These are phyloP conservation scores for Amaranthus hypochondriacus DNA, from an alignment of 148 eudicot genomes.

Conservation along the genomic window DNA sequence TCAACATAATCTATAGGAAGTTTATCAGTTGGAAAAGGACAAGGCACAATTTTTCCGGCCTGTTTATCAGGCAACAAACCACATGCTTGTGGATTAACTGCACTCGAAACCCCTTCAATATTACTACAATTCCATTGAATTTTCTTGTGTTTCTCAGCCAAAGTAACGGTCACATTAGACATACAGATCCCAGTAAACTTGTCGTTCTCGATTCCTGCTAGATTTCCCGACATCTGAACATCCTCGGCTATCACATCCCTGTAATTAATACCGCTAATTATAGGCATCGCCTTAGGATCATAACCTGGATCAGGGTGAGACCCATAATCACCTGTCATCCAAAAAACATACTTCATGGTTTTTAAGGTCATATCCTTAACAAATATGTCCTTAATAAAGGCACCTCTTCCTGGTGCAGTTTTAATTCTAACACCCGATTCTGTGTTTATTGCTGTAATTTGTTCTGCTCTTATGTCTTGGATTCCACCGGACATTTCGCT, in stretches of 20 bases:
- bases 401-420: constrained; percentile 74
- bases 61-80: constrained; percentile 50
- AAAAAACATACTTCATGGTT: constrained; percentile 87
- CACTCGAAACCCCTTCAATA: constrained; percentile 59
- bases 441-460: constrained; percentile 68
- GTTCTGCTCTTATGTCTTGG: constrained; percentile 71
- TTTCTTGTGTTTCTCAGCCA: constrained; percentile 55
- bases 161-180: constrained; percentile 64
- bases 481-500: constrained; percentile 98
- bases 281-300: constrained; percentile 71
- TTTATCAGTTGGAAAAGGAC: constrained; percentile 61
- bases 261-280: constrained; percentile 59
- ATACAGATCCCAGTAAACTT: constrained; percentile 73
- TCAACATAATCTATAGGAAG: constrained; percentile 59
- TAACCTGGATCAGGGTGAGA: constrained; percentile 69
- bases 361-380: constrained; percentile 62
- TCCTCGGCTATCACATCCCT: constrained; percentile 66
- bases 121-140: constrained; percentile 69
- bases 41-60: constrained; percentile 24
- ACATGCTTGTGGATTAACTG: constrained; percentile 70
- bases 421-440: constrained; percentile 87
- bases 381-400: constrained; percentile 68
- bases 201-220: constrained; percentile 69
- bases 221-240: constrained; percentile 67
- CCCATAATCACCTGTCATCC: constrained; percentile 91